Evolutionary conservation across 108 stramenopile genomes (phyloP).

Genomic region (Skeletonema potamos): DNA sequence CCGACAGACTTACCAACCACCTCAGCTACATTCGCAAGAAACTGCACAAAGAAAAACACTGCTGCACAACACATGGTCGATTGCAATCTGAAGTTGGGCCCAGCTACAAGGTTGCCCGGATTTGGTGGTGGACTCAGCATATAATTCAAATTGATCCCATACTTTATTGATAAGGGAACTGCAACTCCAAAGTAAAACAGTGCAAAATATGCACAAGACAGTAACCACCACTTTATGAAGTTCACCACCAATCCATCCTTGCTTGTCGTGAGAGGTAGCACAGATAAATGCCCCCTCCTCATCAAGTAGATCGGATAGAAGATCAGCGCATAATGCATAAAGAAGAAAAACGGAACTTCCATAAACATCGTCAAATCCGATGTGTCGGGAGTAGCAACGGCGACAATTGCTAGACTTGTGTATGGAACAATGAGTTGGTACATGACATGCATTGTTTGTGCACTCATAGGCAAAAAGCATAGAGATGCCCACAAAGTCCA

Average conservation of each 20-base stretch:
- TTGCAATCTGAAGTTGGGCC: constrained; percentile 44
- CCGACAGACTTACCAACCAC: constrained; percentile 1
- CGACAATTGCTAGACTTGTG: constrained; percentile 41
- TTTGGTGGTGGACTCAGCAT: constrained; percentile 50
- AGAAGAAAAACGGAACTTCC: constrained; percentile 51
- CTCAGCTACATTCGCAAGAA: constrained; percentile 21
- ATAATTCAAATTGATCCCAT: constrained; percentile 48
- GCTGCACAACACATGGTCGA: constrained; percentile 31
- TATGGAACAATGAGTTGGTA: constrained; percentile 40
- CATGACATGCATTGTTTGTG: constrained; percentile 40
- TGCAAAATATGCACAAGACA: constrained; percentile 44
- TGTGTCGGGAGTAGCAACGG: constrained; percentile 44
- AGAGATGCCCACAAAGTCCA: constrained; percentile 42
- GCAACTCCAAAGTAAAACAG: constrained; percentile 49
- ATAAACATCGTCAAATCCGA: constrained; percentile 50
- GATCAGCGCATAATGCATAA: constrained; percentile 43
- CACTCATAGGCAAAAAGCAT: constrained; percentile 28
- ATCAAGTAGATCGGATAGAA: constrained; percentile 37
- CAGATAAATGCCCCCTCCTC: constrained; percentile 23
- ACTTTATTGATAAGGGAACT: constrained; percentile 25
- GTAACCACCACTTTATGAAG: constrained; percentile 42
- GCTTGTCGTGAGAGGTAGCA: constrained; percentile 20
- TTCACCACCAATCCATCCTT: constrained; percentile 14
- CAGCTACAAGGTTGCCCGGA: constrained; percentile 36
- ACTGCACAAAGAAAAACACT: constrained; percentile 40